Conservation (phyloP, 345 rosid species). For the Eucalyptus curtisii region DNA sequence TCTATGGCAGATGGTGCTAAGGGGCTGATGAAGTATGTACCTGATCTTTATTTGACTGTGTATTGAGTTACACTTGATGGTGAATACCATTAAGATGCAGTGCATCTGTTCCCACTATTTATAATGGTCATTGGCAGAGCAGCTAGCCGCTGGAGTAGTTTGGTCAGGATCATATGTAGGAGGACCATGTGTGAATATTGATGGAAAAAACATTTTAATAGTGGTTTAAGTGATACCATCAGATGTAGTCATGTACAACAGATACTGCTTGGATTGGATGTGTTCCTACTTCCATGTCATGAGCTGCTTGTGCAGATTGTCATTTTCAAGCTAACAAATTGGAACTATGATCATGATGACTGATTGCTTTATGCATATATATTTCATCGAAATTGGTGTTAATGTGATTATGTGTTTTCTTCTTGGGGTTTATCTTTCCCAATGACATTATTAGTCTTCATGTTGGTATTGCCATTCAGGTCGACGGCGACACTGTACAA, state of each 20-base stretch:
- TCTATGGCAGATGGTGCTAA: conserved; percentile 79
- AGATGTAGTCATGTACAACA: not conserved
- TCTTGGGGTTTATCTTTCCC: not conserved
- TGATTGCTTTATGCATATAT: not conserved
- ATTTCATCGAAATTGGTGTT: not conserved
- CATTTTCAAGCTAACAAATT: not conserved
- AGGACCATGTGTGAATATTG: not conserved
- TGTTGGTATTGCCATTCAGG: not conserved
- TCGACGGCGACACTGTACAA: not conserved
- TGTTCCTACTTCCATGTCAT: not conserved
- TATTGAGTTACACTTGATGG: not conserved
- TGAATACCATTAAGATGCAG: not conserved
- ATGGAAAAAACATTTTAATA: not conserved
- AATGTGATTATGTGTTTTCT: not conserved
- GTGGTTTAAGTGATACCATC: not conserved
- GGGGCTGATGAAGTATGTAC: conserved; percentile 67
- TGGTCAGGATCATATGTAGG: not conserved
- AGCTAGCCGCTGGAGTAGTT: not conserved
- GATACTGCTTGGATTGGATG: not conserved
- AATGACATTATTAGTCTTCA: not conserved
- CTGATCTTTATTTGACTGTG: not conserved
- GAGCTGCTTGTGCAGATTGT: not conserved
- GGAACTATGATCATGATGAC: not conserved
- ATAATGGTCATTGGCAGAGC: not conserved
- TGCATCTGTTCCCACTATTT: not conserved